Evolutionary conservation across 306 rosid species (phyloP), one percentile per base, ranked within the genome.

Genomic region (Inga oerstediana): DNA sequence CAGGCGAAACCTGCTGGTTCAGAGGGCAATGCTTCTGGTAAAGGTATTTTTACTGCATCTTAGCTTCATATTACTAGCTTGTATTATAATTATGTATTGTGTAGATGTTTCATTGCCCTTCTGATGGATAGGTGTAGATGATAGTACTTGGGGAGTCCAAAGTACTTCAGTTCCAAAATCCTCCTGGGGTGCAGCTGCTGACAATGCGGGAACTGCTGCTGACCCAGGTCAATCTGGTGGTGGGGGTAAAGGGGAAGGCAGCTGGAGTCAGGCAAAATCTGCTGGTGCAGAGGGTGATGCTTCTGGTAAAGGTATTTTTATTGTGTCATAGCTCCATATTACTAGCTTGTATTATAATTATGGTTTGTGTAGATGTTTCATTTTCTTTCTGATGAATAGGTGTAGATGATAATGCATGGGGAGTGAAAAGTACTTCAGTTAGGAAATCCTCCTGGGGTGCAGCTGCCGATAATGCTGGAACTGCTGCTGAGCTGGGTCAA

Each of bases 141-240:
- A 89, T 81, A 65, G 87, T 75, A 84, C 93, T 58, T 93, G 99
- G 98, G 95, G 74, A 13, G 85, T 84, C 85, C 89, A 89, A 84
- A 86, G 61, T 7, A 79, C 87, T 71, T 81, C 94, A 52, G 87
- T 77, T 46, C 83, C 79, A 59, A 89, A 68, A 64, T 85, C 90
- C 1, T 75, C 98, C 66, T 95, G 99, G 98, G 97, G 94, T 81
- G 86, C 92, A 52, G 88, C 91, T 8, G 82, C 79, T 22, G 70
- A 82, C n/a, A 88, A 80, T 72, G 77, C 77, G 7, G 82, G 46
- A 84, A 62, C 74, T 67, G 82, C 82, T 56, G 78, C 87, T 77
- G 75, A 72, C 34, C 67, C 88, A 15, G 88, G 69, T 85, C 88
- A 86, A 69, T 87, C 86, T 85, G 80, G 73, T 79, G 94, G 91